Evolutionary conservation across 495 filamentous ascomycete genomes (phyloP).

Genomic region (Neurospora sp.): DNA sequence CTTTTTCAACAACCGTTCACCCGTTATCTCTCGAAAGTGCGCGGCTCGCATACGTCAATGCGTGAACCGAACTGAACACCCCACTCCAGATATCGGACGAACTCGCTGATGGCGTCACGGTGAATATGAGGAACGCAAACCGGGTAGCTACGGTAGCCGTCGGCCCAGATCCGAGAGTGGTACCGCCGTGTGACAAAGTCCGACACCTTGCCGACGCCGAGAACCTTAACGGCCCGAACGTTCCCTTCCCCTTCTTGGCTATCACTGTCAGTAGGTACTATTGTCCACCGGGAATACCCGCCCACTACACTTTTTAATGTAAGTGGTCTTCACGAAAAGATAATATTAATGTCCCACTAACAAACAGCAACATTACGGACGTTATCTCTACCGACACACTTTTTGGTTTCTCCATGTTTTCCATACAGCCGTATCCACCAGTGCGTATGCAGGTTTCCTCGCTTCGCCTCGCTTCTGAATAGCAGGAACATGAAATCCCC

Average conservation of each 20-base stretch:
- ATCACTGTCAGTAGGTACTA: not conserved
- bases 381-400: not conserved
- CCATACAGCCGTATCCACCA: not conserved
- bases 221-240: not conserved
- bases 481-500: not conserved
- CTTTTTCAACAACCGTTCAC: not conserved
- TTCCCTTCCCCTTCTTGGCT: not conserved
- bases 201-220: not conserved
- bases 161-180: not conserved
- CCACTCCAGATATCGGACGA: not conserved
- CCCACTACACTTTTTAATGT: not conserved
- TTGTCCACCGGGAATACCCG: not conserved
- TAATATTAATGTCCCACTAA: not conserved
- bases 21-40: not conserved
- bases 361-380: not conserved
- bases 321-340: not conserved
- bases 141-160: not conserved
- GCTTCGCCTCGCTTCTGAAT: not conserved
- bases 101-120: not conserved
- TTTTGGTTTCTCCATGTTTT: not conserved
- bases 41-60: not conserved
- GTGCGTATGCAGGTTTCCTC: not conserved
- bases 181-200: not conserved
- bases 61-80: not conserved
- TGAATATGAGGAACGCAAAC: not conserved